Conservation (phyloP, 768 basidiomycete species). For the Baorangia bicolor region DNA sequence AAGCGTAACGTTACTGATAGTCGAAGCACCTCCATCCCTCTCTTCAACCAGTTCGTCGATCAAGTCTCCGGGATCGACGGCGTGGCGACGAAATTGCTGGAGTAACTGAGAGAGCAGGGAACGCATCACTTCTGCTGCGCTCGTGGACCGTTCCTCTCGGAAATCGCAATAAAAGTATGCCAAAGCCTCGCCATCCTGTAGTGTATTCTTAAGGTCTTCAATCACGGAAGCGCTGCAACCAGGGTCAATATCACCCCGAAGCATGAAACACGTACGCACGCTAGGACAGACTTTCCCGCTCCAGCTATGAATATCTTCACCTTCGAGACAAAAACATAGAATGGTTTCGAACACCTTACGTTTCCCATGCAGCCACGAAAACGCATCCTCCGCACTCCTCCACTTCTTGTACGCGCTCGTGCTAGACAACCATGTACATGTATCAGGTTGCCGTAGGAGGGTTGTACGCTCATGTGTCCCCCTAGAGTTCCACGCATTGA, state of each 20-base stretch:
- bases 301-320: neutral
- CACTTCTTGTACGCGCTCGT: neutral
- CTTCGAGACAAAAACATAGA: neutral
- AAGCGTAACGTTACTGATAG: neutral
- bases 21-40: neutral
- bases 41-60: neutral
- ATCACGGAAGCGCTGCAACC: neutral
- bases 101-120: neutral
- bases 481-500: neutral
- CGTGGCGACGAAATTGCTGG: neutral
- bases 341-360: neutral
- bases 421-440: neutral
- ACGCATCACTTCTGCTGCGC: neutral
- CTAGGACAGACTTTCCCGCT: neutral
- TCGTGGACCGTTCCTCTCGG: neutral
- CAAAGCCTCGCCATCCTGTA: neutral
- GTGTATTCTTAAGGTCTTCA: neutral
- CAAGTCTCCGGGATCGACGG: neutral
- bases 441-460: neutral
- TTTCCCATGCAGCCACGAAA: neutral
- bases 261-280: neutral
- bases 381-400: neutral
- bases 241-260: neutral
- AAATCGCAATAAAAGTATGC: neutral
- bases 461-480: neutral